Conservation (phyloP, 805 yeast genomes). For the Candida tibetensis region DNA sequence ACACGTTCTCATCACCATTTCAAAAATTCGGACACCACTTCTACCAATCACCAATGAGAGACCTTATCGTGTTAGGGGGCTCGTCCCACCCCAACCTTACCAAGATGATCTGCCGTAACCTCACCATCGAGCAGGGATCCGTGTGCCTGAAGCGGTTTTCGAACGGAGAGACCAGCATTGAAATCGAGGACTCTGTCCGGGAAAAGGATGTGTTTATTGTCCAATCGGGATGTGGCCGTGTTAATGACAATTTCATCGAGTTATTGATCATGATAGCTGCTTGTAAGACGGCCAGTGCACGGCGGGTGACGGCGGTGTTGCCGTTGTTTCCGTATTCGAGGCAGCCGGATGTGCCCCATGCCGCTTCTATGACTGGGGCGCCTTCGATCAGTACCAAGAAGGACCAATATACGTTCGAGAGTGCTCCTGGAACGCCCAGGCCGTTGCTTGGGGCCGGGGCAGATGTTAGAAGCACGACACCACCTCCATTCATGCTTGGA, state of each 20-base stretch:
- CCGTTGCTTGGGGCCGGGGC: conserved; percentile 28
- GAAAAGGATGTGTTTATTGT: conserved; percentile 94
- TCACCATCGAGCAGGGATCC: conserved; percentile 70
- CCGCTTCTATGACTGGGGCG: conserved; percentile 61
- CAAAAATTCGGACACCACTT: too few species aligned
- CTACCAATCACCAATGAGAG: conserved; percentile 60
- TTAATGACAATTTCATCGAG: conserved; percentile 83
- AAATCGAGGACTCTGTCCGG: conserved; percentile 82
- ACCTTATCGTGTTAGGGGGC: conserved; percentile 87
- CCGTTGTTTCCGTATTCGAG: conserved; percentile 95
- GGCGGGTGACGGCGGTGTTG: conserved; percentile 82
- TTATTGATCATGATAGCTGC: conserved; percentile 83
- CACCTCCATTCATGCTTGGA: background rate
- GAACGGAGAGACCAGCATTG: conserved; percentile 93
- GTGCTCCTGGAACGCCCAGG: conserved; percentile 52
- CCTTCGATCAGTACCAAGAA: conserved; percentile 45
- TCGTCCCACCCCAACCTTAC: conserved; percentile 82
- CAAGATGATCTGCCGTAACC: conserved; percentile 66
- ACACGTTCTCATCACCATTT: too few species aligned
- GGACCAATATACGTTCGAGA: conserved; percentile 46
- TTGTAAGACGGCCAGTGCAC: conserved; percentile 87
- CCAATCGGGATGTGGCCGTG: conserved; percentile 84
- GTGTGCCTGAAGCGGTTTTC: conserved; percentile 63
- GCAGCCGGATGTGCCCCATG: conserved; percentile 91
- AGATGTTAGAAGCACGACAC: background rate